Percentiles rank a stretch among this genome's conserved stretches.
phyloP scores from a whole-genome alignment of 148 eudicot species.

The Camellia sinensis region DNA sequence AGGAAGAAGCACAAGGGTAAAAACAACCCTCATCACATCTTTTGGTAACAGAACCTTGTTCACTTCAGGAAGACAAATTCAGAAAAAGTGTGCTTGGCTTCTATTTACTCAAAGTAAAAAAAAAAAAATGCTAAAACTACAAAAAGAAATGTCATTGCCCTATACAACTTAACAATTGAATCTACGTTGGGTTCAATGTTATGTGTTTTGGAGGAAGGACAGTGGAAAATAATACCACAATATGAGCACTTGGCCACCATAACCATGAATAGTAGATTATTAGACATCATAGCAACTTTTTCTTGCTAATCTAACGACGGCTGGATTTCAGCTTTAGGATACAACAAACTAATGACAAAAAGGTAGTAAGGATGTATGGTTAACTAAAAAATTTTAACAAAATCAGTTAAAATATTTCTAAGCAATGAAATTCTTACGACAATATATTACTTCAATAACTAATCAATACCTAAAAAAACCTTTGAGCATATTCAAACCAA shows the following conservation, averaged over 20 bases:
- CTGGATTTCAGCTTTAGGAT: neutral
- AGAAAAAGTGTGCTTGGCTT: neutral
- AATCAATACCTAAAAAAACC: neutral
- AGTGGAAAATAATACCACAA: neutral
- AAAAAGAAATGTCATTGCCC: neutral
- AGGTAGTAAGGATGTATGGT: neutral
- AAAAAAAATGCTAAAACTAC: neutral
- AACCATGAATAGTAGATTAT: neutral
- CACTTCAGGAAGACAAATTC: neutral
- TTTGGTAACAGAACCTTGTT: neutral
- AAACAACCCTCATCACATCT: too few relatives aligned
- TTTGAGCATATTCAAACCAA: conserved; percentile 34
- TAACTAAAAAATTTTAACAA: neutral
- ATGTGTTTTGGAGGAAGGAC: neutral
- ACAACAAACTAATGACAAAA: neutral
- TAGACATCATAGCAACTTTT: neutral
- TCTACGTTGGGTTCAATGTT: neutral
- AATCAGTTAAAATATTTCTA: neutral
- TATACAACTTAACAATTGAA: neutral
- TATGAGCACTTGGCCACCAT: neutral
- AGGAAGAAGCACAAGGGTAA: too few relatives aligned
- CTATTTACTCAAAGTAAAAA: neutral
- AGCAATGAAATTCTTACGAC: neutral
- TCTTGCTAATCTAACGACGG: neutral
- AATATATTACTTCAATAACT: neutral